Conservation (phyloP, 768 basidiomycete species). For the Panaeolus cyanescens region DNA sequence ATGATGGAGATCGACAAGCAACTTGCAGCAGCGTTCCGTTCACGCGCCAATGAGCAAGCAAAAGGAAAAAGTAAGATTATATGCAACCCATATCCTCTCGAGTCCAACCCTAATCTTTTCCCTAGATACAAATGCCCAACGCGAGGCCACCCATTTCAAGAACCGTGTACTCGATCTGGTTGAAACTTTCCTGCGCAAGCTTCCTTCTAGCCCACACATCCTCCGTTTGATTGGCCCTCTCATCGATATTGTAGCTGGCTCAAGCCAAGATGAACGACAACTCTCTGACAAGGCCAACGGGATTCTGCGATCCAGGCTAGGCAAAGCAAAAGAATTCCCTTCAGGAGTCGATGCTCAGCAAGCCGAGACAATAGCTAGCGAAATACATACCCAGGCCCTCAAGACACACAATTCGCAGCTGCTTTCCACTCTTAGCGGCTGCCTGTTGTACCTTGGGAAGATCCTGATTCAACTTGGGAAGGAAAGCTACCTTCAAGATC, state of each 20-base stretch:
- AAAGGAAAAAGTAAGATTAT: slow-evolving; percentile 61
- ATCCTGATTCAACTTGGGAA: slow-evolving; percentile 43
- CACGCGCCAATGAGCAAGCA: slow-evolving; percentile 61
- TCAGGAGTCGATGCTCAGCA: slow-evolving; percentile 45
- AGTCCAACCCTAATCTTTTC: not conserved
- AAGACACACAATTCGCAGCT: slow-evolving; percentile 63
- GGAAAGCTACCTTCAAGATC: slow-evolving; percentile 45
- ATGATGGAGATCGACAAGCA: slow-evolving; percentile 97
- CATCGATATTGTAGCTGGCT: slow-evolving; percentile 68
- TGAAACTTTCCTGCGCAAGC: slow-evolving; percentile 79
- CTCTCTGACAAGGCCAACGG: slow-evolving; percentile 87
- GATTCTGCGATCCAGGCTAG: slow-evolving; percentile 72
- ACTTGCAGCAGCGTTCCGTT: slow-evolving; percentile 83
- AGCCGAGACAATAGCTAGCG: slow-evolving; percentile 49
- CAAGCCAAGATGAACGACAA: slow-evolving; percentile 79
- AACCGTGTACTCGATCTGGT: slow-evolving; percentile 95
- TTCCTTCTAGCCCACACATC: slow-evolving; percentile 70
- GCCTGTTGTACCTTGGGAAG: slow-evolving; percentile 70
- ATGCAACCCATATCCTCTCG: not conserved
- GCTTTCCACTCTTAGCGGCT: slow-evolving; percentile 64
- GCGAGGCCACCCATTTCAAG: slow-evolving; percentile 95
- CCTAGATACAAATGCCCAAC: slow-evolving; percentile 66
- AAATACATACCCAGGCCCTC: slow-evolving; percentile 73
- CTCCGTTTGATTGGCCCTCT: slow-evolving; percentile 75
- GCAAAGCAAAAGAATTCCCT: slow-evolving; percentile 72